Evolutionary conservation across 1,284 basidiomycete species (phyloP).

Genomic region (Heliocybe sulcata): DNA sequence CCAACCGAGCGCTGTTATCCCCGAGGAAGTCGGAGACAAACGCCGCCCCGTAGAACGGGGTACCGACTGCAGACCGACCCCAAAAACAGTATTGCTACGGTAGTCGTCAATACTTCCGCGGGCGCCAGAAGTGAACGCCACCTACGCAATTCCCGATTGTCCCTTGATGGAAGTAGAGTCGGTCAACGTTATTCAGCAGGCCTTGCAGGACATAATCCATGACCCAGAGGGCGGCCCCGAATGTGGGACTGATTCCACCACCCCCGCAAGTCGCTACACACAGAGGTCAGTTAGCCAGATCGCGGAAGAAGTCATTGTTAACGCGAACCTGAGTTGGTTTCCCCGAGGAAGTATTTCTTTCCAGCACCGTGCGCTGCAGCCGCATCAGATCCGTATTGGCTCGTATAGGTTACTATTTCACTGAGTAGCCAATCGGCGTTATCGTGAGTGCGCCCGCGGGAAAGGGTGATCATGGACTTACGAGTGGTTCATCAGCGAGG

Average conservation of each 20-base stretch:
- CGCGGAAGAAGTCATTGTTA: no score
- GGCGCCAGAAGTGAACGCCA: slow-evolving; percentile 3
- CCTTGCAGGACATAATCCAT: slow-evolving; percentile 38
- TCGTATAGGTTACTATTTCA: slow-evolving; percentile 30
- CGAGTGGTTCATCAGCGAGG: slow-evolving; percentile 34
- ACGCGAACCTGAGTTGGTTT: slow-evolving; percentile 35
- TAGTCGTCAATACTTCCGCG: neutral
- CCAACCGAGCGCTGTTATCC: slow-evolving; percentile 22
- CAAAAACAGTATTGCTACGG: slow-evolving; percentile 33
- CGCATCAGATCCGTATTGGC: slow-evolving; percentile 28
- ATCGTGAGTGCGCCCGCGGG: neutral
- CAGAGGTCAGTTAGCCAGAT: no score
- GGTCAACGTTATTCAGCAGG: slow-evolving; percentile 29
- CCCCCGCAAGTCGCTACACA: slow-evolving; percentile 34
- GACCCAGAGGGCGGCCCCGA: slow-evolving; percentile 37
- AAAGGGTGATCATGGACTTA: slow-evolving; percentile 13
- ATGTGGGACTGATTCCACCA: slow-evolving; percentile 34
- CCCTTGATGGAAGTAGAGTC: slow-evolving; percentile 40
- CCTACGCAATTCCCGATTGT: slow-evolving; percentile 33
- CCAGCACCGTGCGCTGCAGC: slow-evolving; percentile 25
- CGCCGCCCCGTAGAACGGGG: slow-evolving; percentile 34
- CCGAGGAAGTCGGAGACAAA: slow-evolving; percentile 32
- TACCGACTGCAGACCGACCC: slow-evolving; percentile 24
- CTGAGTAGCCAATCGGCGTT: slow-evolving; percentile 12
- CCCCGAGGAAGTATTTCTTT: slow-evolving; percentile 33